Percentiles rank a stretch among this genome's conserved stretches.
Evolutionary conservation across 176 grass and related monocot species (phyloP).

Genomic region (Carex parvula): DNA sequence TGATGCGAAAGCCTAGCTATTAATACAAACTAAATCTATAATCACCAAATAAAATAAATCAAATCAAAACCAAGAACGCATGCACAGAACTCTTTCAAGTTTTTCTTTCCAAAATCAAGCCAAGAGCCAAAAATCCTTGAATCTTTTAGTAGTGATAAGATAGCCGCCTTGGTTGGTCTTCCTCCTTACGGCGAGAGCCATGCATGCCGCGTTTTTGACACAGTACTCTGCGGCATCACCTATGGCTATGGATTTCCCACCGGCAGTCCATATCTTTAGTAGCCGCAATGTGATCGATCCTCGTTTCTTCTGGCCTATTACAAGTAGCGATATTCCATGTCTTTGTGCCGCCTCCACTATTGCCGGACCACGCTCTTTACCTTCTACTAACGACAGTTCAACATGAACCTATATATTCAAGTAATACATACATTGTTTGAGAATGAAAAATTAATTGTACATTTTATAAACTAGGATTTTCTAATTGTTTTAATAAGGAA

Average conservation of each 20-base stretch:
- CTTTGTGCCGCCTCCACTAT: conserved; percentile 64
- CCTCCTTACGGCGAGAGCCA: conserved; percentile 52
- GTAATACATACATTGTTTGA: background rate
- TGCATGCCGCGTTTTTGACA: conserved; percentile 61
- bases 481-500: background rate
- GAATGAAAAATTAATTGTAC: background rate
- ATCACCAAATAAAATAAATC: background rate
- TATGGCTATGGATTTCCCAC: background rate
- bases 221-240: conserved; percentile 50
- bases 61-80: background rate
- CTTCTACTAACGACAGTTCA: conserved; percentile 40
- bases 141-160: conserved; percentile 69
- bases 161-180: conserved; percentile 70
- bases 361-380: conserved; percentile 47
- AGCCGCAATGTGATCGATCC: conserved; percentile 51
- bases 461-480: background rate
- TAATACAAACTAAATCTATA: conserved; percentile 14
- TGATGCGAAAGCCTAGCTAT: background rate
- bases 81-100: background rate
- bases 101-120: conserved; percentile 31
- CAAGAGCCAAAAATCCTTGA: conserved; percentile 82
- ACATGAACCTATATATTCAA: conserved; percentile 36
- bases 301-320: conserved; percentile 63
- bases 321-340: conserved; percentile 47
- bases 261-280: conserved; percentile 46